These are phyloP conservation scores for Buddleja alternifolia DNA, from an alignment of 257 asterid genomes.

Conservation along the genomic window DNA sequence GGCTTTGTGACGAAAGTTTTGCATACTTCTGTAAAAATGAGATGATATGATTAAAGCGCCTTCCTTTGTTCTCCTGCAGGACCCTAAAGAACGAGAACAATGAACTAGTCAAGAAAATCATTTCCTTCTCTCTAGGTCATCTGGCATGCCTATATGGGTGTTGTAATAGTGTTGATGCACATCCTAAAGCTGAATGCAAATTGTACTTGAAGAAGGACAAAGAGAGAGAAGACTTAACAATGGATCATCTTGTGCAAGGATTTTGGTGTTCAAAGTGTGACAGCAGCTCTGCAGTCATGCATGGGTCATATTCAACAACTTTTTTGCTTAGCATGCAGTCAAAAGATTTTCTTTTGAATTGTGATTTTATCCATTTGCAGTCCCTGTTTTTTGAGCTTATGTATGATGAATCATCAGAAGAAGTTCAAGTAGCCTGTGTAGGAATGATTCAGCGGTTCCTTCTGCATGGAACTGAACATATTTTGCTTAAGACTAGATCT, in stretches of 20 bases:
- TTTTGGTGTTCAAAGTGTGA: constrained; percentile 93
- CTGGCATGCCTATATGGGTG: constrained; percentile 85
- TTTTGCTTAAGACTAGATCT: constrained; percentile 62
- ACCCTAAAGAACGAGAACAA: constrained; percentile 58
- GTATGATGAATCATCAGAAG: constrained; percentile 75
- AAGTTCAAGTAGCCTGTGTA: constrained; percentile 85
- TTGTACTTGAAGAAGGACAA: constrained; percentile 53
- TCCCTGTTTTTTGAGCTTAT: constrained; percentile 78
- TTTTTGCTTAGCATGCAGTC: constrained; percentile 39
- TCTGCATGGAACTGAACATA: constrained; percentile 67
- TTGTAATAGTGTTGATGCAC: constrained; percentile 40
- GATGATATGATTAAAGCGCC: constrained; percentile 22
- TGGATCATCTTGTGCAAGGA: constrained; percentile 57
- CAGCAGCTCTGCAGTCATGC: constrained; percentile 34
- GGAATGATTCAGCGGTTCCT: constrained; percentile 70
- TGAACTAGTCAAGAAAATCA: constrained; percentile 66
- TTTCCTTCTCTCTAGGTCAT: constrained; percentile 72
- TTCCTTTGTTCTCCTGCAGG: constrained; percentile 50
- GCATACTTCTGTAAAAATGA: constrained; percentile 10
- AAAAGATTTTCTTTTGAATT: constrained; percentile 36
- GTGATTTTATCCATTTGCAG: constrained; percentile 59
- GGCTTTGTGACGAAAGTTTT: constrained; percentile 1
- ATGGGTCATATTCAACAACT: constrained; percentile 42
- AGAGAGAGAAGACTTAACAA: constrained; percentile 41
- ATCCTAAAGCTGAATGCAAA: constrained; percentile 52